Conservation (phyloP, 805 yeast genomes). For the Pichia californica region DNA sequence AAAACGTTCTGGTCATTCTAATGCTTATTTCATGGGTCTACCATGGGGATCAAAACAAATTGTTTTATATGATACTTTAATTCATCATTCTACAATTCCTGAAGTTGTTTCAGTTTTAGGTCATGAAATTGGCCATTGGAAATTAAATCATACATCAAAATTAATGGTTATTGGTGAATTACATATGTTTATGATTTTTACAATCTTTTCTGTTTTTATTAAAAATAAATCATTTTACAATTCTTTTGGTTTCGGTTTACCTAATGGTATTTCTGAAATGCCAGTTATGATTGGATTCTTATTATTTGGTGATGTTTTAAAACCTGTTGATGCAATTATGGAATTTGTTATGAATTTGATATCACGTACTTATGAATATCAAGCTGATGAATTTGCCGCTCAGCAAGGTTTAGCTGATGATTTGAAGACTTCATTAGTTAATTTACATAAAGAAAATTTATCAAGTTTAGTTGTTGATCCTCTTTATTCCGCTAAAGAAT, state of each 20-base stretch:
- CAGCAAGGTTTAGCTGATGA: constrained; percentile 63
- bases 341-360: constrained; percentile 62
- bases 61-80: constrained; percentile 87
- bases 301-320: constrained; percentile 68
- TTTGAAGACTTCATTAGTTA: constrained; percentile 66
- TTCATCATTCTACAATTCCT: constrained; percentile 64
- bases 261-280: constrained; percentile 33
- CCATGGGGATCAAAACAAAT: constrained; percentile 94
- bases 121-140: constrained; percentile 99
- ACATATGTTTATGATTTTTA: constrained; percentile 59
- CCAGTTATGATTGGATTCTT: constrained; percentile 81
- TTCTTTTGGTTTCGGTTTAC: constrained; percentile 62
- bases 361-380: constrained; percentile 84
- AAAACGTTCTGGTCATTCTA: constrained; percentile 90
- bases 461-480: constrained; percentile 85
- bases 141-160: constrained; percentile 77
- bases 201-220: constrained; percentile 73
- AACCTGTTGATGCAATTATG: constrained; percentile 67
- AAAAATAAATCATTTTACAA: constrained; percentile 70
- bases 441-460: constrained; percentile 73
- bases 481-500: constrained; percentile 81
- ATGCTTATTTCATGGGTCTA: constrained; percentile 92
- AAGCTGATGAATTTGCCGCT: constrained; percentile 87
- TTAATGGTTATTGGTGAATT: constrained; percentile 59
- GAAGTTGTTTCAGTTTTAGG: constrained; percentile 94